These are phyloP conservation scores for Neofusicoccum sp. DNA, from an alignment of 2,329 filamentous ascomycete species.

Conservation along the genomic window DNA sequence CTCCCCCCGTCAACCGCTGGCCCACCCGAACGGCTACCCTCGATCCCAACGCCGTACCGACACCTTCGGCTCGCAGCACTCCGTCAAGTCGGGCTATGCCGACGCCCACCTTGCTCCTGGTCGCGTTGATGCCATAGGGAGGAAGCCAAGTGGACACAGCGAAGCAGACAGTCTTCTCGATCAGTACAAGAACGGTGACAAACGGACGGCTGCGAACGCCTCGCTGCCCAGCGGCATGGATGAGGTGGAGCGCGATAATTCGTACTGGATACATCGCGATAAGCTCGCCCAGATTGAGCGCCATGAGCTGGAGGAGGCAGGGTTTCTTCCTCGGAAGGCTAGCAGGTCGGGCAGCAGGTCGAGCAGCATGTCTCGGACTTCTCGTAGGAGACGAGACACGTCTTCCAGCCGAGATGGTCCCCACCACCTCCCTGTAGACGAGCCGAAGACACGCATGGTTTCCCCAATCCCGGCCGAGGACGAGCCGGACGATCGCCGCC, in stretches of 20 bases:
- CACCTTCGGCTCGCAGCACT: constrained; percentile 34
- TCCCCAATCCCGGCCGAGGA: constrained; percentile 45
- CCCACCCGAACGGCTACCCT: constrained; percentile 38
- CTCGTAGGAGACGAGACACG: constrained; percentile 35
- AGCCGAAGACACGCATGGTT: constrained; percentile 33
- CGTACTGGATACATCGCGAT: constrained; percentile 80
- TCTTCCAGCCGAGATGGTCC: constrained; percentile 31
- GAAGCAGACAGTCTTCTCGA: constrained; percentile 53
- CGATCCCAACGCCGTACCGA: constrained; percentile 33
- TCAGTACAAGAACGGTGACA: constrained; percentile 38
- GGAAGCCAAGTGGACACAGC: constrained; percentile 44
- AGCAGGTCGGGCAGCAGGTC: constrained; percentile 32
- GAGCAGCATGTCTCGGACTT: constrained; percentile 40
- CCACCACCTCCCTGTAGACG: constrained; percentile 19
- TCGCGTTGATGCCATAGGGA: constrained; percentile 32
- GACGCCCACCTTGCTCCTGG: constrained; percentile 37
- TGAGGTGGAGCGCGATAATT: neutral
- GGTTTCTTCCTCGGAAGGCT: constrained; percentile 55
- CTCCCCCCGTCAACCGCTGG: constrained; percentile 36
- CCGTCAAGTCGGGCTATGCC: constrained; percentile 27
- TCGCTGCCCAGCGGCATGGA: neutral
- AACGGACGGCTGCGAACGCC: constrained; percentile 20
- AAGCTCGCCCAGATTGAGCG: constrained; percentile 82
- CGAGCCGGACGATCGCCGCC: constrained; percentile 47
- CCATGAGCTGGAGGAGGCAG: constrained; percentile 77